Evolutionary conservation across 106 monocot species (phyloP).

Genomic region (Dendrobium officinale): DNA sequence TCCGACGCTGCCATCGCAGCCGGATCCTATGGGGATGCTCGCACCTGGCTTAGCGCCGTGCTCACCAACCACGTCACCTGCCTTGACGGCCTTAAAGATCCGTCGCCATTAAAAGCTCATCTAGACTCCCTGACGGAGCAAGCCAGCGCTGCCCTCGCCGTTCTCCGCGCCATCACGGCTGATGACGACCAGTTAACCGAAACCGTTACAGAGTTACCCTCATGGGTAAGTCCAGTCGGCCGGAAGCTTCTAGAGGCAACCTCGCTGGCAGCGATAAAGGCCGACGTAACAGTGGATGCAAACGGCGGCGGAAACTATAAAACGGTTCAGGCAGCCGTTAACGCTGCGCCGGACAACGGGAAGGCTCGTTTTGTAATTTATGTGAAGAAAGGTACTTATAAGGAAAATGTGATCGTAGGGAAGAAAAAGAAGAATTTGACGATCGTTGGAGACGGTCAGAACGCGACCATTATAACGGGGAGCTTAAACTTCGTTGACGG

Average conservation of each 20-base stretch:
- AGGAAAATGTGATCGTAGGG: conserved; percentile 26
- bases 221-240: conserved; percentile 17
- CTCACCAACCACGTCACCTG: conserved; percentile 40
- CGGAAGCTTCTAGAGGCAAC: conserved; percentile 15
- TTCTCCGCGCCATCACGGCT: conserved; percentile 17
- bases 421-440: conserved; percentile 30
- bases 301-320: conserved; percentile 27
- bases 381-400: conserved; percentile 27
- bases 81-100: conserved; percentile 25
- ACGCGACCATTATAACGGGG: conserved; percentile 27
- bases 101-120: neutral
- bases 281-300: conserved; percentile 19
- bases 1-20: conserved; percentile 4
- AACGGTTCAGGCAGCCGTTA: conserved; percentile 25
- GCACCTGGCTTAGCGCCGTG: conserved; percentile 41
- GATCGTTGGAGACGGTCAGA: conserved; percentile 31
- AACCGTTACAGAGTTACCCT: conserved; percentile 3
- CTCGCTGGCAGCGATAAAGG: neutral
- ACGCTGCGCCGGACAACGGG: conserved; percentile 8
- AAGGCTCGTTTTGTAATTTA: conserved; percentile 17
- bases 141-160: conserved; percentile 35
- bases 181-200: neutral
- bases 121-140: conserved; percentile 11
- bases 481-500: conserved; percentile 26
- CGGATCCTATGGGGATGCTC: conserved; percentile 11